Conservation (phyloP, 1,284 basidiomycete species). For the Leucoagaricus sp. region DNA sequence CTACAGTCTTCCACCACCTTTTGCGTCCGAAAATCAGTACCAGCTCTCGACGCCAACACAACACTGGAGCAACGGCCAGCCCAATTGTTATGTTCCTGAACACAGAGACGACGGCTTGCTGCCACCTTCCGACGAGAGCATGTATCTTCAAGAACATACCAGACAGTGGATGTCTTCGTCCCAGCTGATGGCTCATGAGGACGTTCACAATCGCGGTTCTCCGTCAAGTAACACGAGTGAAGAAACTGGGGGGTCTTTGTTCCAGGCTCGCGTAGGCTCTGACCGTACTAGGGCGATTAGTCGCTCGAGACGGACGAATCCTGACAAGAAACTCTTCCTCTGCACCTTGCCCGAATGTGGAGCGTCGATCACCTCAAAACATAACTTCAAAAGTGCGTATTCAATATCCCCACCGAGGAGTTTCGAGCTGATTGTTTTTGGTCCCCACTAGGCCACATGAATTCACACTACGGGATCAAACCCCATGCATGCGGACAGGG, state of each 20-base stretch:
- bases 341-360: conserved; percentile 4
- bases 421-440: neutral
- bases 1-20: conserved; percentile 4
- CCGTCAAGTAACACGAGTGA: neutral
- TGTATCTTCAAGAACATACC: too few species aligned
- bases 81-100: neutral
- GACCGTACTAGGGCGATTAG: conserved; percentile 12
- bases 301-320: conserved; percentile 8
- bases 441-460: neutral
- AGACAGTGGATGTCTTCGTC: neutral
- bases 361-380: conserved; percentile 12
- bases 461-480: conserved; percentile 11
- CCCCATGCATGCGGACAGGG: conserved; percentile 7
- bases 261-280: conserved; percentile 8
- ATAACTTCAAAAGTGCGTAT: conserved; percentile 11
- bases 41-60: neutral
- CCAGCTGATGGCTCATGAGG: neutral
- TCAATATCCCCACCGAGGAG: neutral
- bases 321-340: conserved; percentile 2
- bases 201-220: neutral
- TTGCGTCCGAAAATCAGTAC: neutral
- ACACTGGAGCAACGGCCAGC: neutral
- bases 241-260: neutral
- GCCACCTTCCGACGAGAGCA: neutral
- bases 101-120: neutral